These are phyloP conservation scores for Mariannaea sp. DNA, from an alignment of 2,329 filamentous ascomycete genomes.

Conservation along the genomic window DNA sequence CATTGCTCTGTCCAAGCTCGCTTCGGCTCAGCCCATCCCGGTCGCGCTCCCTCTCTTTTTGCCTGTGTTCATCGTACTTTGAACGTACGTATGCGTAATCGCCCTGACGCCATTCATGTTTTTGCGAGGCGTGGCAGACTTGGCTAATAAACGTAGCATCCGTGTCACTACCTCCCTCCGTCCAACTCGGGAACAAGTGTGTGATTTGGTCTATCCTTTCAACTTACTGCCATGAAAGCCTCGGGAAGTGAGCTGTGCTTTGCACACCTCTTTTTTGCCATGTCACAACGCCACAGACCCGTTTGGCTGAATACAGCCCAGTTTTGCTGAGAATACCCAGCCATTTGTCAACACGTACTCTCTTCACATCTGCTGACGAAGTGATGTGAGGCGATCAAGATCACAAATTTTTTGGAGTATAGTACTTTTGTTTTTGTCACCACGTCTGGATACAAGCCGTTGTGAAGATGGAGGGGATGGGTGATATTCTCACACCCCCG, in stretches of 20 bases:
- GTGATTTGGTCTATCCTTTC: not conserved
- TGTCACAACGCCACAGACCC: conserved; percentile 3
- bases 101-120: conserved; percentile 11
- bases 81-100: too few relatives aligned
- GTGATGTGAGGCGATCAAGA: conserved; percentile 18
- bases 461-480: not conserved
- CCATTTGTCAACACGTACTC: conserved; percentile 13
- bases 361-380: conserved; percentile 1
- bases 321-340: conserved; percentile 25
- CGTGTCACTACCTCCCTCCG: not conserved
- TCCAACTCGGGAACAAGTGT: too few relatives aligned
- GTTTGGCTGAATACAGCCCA: conserved; percentile 19
- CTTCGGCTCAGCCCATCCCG: not conserved
- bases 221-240: not conserved
- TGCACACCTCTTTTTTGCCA: not conserved
- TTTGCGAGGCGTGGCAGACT: conserved; percentile 11
- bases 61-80: too few relatives aligned
- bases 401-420: not conserved
- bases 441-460: not conserved
- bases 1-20: conserved; percentile 6
- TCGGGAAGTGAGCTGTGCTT: not conserved
- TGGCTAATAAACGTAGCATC: not conserved
- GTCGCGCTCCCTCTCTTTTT: not conserved
- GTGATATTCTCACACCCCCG: conserved; percentile 11
- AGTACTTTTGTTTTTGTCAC: conserved; percentile 2